Evolutionary conservation across 2,329 filamentous ascomycete genomes (phyloP), one percentile per base, ranked within the genome.

Genomic region (Fusarium coicis): DNA sequence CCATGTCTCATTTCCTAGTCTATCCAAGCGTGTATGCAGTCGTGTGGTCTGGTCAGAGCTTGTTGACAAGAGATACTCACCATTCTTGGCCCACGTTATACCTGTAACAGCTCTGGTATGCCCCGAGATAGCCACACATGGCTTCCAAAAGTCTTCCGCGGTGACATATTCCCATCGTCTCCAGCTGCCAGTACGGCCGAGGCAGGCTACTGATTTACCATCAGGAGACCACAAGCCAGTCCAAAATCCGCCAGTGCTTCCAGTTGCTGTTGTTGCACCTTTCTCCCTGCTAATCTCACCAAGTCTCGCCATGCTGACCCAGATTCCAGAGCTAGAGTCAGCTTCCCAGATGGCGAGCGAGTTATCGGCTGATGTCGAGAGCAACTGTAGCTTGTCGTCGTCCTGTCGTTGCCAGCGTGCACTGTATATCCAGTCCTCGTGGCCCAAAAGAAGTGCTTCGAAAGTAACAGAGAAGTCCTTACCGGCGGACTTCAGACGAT

Each of bases 351-450:
- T 93, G 2, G 95, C 92, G 15, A 99, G 86, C 0, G 96, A 98
- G 80, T 97, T 98, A 80, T 99, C 96, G 7, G 96, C 96, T 7
- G 96, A 98, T 1, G 96, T 92, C 4, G 96, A 95, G 7, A 99
- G 88, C 14, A 98, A 88, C 75, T 93, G 93, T 18, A 93, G 85
- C 66, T 87, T 89, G 23, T 80, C 83, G 66, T 85, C 83, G 19
- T 83, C 78, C 47, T 85, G 80, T 11, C 86, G 85, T 66, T 89
- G 88, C 95, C 95, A 98, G 61, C 87, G 86, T 4, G 93, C 92
- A 63, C 93, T 97, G 82, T 97, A 98, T 64, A 99, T 96, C 96
- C 96, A 99, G 79, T 99, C 96, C 80, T 99, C 96, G 79, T 99
- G 96, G 14, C 96, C 96, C 6, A 99, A 89, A 10, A 99, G 88